Evolutionary conservation across 768 basidiomycete species (phyloP), one percentile per base, ranked within the genome.

Genomic region (Boletus speciosus): DNA sequence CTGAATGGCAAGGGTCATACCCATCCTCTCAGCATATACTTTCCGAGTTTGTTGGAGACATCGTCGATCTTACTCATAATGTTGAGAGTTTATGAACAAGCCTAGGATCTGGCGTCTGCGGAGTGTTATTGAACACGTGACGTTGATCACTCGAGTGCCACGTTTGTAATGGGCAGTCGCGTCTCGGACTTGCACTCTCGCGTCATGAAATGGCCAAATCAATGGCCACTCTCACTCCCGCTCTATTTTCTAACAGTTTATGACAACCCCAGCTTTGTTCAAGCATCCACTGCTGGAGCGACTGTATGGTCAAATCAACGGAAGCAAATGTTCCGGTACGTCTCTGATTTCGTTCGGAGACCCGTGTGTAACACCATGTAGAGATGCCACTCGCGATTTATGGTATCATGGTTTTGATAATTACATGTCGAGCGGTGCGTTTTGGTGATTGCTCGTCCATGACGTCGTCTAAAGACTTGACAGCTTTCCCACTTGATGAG

Each of bases 341-440:
- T 66, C 15, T 43, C 41, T 31, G 23, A 16, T 47, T 29, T 47
- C 35, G 19, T 51, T 21, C 15, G 8, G 35, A 11, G 32, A 42
- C 29, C 10, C 29, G 25, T 38, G 15, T 39, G 49, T 55, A 23
- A 64, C 40, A 39, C 43, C 38, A 7, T 53, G 27, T 59, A 93
- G 91, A 42, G 81, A 91, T 61, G 78, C 77, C 63, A 85, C 84
- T 9, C 82, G 86, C 41, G 82, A 87, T 50, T 73, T 96, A 5
- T 97, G 91, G 88, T 86, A 90, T 65, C 93, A 96, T 75, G 94
- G 93, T 0, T 97, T 86, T 64, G 71, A 90, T 62, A 84, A 82
- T 62, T 97, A 97, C 69, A 95, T 96, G 93, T 78, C 73, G 44
- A 81, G 81, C 66, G 94, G 90, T 91, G 58, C 61, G 73, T 67